A percentile compares a stretch with the other conserved stretches of the same genome.
phyloP scores from a whole-genome alignment of 768 basidiomycete species.

The Boletus rex-veris region DNA sequence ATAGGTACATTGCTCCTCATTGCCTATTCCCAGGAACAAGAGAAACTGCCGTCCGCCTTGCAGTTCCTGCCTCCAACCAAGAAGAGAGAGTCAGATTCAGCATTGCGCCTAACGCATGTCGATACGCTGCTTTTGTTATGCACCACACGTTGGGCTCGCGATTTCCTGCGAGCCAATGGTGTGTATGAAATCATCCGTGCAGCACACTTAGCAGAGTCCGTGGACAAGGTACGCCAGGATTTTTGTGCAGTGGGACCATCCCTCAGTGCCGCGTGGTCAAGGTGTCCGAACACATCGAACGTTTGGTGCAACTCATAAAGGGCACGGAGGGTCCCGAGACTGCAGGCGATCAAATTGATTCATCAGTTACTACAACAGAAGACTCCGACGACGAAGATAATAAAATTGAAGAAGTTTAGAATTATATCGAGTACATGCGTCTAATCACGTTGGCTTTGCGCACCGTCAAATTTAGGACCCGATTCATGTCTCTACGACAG shows the following conservation, averaged over 20 bases:
- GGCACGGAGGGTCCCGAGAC: slow-evolving; percentile 64
- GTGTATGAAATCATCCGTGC: slow-evolving; percentile 83
- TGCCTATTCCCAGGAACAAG: slow-evolving; percentile 67
- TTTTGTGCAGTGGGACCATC: not conserved
- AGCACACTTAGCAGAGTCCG: slow-evolving; percentile 73
- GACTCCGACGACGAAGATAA: slow-evolving; percentile 61
- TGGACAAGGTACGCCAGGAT: slow-evolving; percentile 58
- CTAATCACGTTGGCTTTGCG: slow-evolving; percentile 7
- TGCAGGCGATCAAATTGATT: slow-evolving; percentile 35
- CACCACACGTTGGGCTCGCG: slow-evolving; percentile 85
- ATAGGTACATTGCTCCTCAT: not conserved
- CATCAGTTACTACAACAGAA: slow-evolving; percentile 16
- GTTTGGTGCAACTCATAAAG: slow-evolving; percentile 83
- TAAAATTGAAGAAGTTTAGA: slow-evolving; percentile 72
- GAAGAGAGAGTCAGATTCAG: slow-evolving; percentile 72
- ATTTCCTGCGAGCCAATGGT: slow-evolving; percentile 73
- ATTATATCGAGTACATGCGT: slow-evolving; percentile 14
- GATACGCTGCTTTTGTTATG: slow-evolving; percentile 88
- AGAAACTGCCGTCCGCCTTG: slow-evolving; percentile 74
- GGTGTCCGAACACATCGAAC: slow-evolving; percentile 85
- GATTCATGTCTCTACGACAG: not conserved
- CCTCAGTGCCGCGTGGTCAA: slow-evolving; percentile 26
- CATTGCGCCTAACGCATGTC: slow-evolving; percentile 76
- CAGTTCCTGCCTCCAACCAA: slow-evolving; percentile 90
- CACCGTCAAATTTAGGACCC: not conserved